Evolutionary conservation across 495 filamentous ascomycete species (phyloP).

Genomic region (Cairneyella variabilis): DNA sequence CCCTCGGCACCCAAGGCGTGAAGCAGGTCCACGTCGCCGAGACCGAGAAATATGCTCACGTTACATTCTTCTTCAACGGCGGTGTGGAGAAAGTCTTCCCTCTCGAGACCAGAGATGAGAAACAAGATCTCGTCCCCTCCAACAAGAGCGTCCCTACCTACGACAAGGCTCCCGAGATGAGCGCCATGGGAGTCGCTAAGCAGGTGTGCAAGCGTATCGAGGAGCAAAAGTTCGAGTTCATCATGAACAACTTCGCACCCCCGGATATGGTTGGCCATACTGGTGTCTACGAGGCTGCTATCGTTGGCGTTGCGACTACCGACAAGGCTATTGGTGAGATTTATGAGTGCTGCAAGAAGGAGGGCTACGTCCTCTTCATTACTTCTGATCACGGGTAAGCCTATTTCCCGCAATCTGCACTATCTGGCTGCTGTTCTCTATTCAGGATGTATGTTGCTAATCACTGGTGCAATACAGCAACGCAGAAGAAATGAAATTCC

Average conservation of each 20-base stretch:
- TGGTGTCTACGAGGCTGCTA: slow-evolving; percentile 94
- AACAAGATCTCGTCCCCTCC: slow-evolving; percentile 56
- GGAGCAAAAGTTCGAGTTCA: slow-evolving; percentile 80
- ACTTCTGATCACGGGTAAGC: slow-evolving; percentile 88
- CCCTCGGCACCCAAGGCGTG: slow-evolving; percentile 79
- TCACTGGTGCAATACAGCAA: slow-evolving; percentile 49
- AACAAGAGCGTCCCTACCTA: slow-evolving; percentile 86
- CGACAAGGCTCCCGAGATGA: slow-evolving; percentile 96
- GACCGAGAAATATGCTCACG: slow-evolving; percentile 99
- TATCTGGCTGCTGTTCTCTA: too few relatives aligned
- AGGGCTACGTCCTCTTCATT: slow-evolving; percentile 87
- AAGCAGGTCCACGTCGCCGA: slow-evolving; percentile 96
- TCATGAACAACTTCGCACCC: slow-evolving; percentile 99
- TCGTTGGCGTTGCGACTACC: slow-evolving; percentile 77
- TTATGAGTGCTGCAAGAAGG: slow-evolving; percentile 87
- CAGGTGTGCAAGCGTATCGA: slow-evolving; percentile 80
- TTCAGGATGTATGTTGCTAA: neutral
- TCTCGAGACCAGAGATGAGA: slow-evolving; percentile 70
- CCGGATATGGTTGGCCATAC: slow-evolving; percentile 99
- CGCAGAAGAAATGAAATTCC: slow-evolving; percentile 97
- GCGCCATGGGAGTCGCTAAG: slow-evolving; percentile 78
- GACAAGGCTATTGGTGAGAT: slow-evolving; percentile 92
- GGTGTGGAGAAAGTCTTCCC: slow-evolving; percentile 96
- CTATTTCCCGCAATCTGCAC: neutral
- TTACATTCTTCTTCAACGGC: slow-evolving; percentile 99